A percentile compares a stretch with the other conserved stretches of the same genome.
Conservation (phyloP, 2,329 filamentous ascomycete species). For the Fusarium proliferatum region DNA sequence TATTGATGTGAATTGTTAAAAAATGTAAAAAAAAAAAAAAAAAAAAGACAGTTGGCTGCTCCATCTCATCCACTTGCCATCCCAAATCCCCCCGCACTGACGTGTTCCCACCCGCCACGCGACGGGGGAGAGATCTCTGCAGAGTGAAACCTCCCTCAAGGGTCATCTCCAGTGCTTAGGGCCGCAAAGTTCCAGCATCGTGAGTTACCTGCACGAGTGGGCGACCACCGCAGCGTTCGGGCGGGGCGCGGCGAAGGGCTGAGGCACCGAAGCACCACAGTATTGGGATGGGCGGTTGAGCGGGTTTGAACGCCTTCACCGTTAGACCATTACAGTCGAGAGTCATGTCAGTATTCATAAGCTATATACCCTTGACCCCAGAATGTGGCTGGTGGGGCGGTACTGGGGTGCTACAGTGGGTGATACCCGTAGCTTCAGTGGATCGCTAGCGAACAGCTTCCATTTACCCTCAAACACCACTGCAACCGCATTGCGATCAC, state of each 20-base stretch:
- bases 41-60: conserved; percentile 60
- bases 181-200: conserved; percentile 65
- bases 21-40: conserved; percentile 19
- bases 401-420: neutral
- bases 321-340: conserved; percentile 72
- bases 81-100: conserved; percentile 68
- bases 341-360: neutral
- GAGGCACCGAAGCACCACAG: conserved; percentile 49
- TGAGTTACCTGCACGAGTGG: conserved; percentile 76
- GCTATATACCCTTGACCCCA: conserved; percentile 35
- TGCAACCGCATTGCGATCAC: neutral
- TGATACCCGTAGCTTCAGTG: neutral
- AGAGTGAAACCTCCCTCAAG: conserved; percentile 80
- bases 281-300: conserved; percentile 61
- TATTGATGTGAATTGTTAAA: neutral
- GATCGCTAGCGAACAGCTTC: neutral
- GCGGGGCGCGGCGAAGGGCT: conserved; percentile 71
- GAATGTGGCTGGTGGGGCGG: neutral
- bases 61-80: conserved; percentile 63
- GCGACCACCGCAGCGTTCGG: conserved; percentile 74
- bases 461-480: neutral
- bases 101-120: conserved; percentile 77
- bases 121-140: conserved; percentile 78
- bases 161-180: conserved; percentile 76
- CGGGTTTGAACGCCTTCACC: conserved; percentile 68